Evolutionary conservation across 1,139 yeast genomes (phyloP).

Genomic region (Yamadazyma dendronema): DNA sequence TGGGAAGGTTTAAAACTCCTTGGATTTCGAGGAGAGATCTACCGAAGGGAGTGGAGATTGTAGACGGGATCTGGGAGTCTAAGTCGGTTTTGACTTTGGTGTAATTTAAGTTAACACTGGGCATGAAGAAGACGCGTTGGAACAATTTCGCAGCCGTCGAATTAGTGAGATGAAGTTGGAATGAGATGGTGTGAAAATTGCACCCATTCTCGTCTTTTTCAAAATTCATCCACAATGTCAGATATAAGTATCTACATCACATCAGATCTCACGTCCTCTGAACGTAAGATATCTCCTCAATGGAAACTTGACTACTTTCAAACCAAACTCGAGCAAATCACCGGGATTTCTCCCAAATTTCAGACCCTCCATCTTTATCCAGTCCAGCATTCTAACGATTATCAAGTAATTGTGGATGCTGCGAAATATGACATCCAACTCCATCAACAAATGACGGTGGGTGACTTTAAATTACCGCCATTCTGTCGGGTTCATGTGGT

Average conservation of each 20-base stretch:
- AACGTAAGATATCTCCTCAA: conserved; percentile 60
- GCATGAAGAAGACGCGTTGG: conserved; percentile 20
- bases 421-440: conserved; percentile 12
- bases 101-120: conserved; percentile 29
- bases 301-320: conserved; percentile 63
- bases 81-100: conserved; percentile 22
- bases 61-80: conserved; percentile 12
- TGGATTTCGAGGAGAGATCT: conserved; percentile 64
- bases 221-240: background rate
- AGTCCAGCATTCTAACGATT: conserved; percentile 17
- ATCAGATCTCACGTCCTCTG: conserved; percentile 67
- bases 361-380: conserved; percentile 48
- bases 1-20: conserved; percentile 63
- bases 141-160: background rate
- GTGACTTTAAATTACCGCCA: conserved; percentile 29
- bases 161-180: no score
- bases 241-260: conserved; percentile 60
- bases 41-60: conserved; percentile 56
- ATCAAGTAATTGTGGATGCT: conserved; percentile 5
- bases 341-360: conserved; percentile 69
- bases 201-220: no score
- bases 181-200: no score
- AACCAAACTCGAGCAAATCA: conserved; percentile 61
- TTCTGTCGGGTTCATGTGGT: conserved; percentile 51
- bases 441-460: conserved; percentile 14